phyloP scores from a whole-genome alignment of 768 basidiomycete genomes.

The Mycena crocata region DNA sequence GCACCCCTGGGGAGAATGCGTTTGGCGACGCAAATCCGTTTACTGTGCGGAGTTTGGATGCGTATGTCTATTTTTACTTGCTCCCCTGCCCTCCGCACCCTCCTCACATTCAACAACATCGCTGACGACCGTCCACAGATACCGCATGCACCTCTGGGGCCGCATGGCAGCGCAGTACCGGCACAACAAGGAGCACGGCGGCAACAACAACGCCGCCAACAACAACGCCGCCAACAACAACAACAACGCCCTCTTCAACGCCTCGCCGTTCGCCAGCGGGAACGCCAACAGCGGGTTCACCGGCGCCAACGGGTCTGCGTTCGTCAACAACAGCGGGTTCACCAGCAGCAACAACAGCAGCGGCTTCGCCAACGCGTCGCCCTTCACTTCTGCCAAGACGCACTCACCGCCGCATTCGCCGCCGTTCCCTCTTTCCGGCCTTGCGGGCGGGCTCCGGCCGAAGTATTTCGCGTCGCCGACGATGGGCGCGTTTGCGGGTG shows the following conservation, averaged over 20 bases:
- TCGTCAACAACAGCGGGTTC: conserved; percentile 5
- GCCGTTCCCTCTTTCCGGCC: conserved; percentile 45
- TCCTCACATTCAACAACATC: no score
- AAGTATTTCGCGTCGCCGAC: conserved; percentile 48
- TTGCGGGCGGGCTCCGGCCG: conserved; percentile 56
- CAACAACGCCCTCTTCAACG: conserved; percentile 25
- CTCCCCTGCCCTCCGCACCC: conserved; percentile 11
- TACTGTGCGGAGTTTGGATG: conserved; percentile 88
- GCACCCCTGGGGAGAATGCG: conserved; percentile 55
- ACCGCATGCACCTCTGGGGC: conserved; percentile 93
- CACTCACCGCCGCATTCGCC: conserved; percentile 41
- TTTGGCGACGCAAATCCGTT: conserved; percentile 87
- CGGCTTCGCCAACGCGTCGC: conserved; percentile 7
- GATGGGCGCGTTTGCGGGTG: conserved; percentile 16
- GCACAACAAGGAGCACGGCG: conserved; percentile 44
- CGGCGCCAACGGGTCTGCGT: not conserved
- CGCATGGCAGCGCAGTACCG: conserved; percentile 85
- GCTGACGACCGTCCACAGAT: conserved; percentile 53
- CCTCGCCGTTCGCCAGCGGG: conserved; percentile 34
- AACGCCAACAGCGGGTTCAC: conserved; percentile 10
- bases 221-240: conserved; percentile 32
- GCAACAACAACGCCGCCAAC: conserved; percentile 56
- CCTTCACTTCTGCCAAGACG: conserved; percentile 13
- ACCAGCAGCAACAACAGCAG: no score
- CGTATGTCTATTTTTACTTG: conserved; percentile 57